These are phyloP conservation scores for Dimargaris verticillata DNA, from an alignment of 192 early-diverging fungal genomes.

Conservation along the genomic window DNA sequence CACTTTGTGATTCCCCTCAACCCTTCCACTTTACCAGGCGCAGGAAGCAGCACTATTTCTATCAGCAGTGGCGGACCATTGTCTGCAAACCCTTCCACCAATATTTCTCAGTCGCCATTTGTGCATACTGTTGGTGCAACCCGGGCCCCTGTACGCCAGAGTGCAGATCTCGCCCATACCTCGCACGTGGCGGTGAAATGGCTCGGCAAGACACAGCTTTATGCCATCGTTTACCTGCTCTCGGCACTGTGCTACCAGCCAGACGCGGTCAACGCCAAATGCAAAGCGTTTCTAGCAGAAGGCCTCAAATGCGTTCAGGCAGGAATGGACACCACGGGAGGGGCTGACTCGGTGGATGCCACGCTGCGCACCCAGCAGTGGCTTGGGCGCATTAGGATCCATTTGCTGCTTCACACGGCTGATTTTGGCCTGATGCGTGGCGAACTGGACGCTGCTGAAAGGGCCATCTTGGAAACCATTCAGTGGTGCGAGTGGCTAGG, in stretches of 20 bases:
- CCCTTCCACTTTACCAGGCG: too few species aligned
- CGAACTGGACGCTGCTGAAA: neutral
- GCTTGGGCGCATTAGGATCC: neutral
- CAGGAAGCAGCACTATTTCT: too few species aligned
- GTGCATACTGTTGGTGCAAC: neutral
- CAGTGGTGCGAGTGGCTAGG: neutral
- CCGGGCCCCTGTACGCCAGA: neutral
- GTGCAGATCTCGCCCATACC: neutral
- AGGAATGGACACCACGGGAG: neutral
- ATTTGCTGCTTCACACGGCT: neutral
- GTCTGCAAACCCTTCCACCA: too few species aligned
- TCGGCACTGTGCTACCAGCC: neutral
- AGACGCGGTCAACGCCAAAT: neutral
- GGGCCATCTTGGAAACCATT: slow-evolving; percentile 1
- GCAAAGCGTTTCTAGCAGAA: neutral
- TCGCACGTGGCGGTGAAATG: neutral
- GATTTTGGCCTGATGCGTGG: neutral
- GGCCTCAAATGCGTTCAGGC: neutral
- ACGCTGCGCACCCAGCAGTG: neutral
- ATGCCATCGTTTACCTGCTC: slow-evolving; percentile 1
- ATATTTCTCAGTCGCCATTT: neutral
- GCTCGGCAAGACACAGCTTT: slow-evolving; percentile 4
- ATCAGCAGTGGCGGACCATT: too few species aligned
- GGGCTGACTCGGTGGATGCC: neutral
- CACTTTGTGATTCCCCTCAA: neutral